Evolutionary conservation across 345 rosid species (phyloP).

Genomic region (Iberis pinnata): DNA sequence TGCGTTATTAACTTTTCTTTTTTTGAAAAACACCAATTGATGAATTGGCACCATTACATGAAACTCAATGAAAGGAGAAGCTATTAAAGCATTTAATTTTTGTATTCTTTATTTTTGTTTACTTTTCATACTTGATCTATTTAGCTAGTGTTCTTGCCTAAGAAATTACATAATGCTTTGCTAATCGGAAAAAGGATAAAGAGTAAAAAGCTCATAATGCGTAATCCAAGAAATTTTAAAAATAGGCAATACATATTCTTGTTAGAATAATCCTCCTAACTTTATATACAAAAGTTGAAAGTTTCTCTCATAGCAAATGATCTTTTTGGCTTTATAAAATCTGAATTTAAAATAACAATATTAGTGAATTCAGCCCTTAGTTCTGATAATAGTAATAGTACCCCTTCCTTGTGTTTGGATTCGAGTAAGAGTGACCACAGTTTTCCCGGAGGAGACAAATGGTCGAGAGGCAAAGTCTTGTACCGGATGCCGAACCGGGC

Average conservation of each 20-base stretch:
- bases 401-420: constrained; percentile 91
- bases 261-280: not conserved
- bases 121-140: not conserved
- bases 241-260: not conserved
- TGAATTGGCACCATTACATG: too few relatives aligned
- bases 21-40: too few relatives aligned
- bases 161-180: constrained; percentile 4
- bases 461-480: constrained; percentile 92
- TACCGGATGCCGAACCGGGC: constrained; percentile 91
- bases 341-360: too few relatives aligned
- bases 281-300: constrained; percentile 22
- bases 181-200: not conserved
- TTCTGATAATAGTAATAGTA: constrained; percentile 88
- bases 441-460: constrained; percentile 75
- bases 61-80: too few relatives aligned
- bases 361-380: constrained; percentile 82
- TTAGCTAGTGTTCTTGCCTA: constrained; percentile 15
- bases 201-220: not conserved
- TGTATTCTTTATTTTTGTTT: too few relatives aligned
- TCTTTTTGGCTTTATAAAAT: constrained; percentile 22
- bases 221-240: constrained; percentile 11
- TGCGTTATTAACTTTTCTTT: too few relatives aligned
- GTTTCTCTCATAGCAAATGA: constrained; percentile 19
- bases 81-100: too few relatives aligned
- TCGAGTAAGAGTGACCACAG: constrained; percentile 83